Evolutionary conservation across 2,329 filamentous ascomycete genomes (phyloP).

Genomic region (Ascomycota sp.): DNA sequence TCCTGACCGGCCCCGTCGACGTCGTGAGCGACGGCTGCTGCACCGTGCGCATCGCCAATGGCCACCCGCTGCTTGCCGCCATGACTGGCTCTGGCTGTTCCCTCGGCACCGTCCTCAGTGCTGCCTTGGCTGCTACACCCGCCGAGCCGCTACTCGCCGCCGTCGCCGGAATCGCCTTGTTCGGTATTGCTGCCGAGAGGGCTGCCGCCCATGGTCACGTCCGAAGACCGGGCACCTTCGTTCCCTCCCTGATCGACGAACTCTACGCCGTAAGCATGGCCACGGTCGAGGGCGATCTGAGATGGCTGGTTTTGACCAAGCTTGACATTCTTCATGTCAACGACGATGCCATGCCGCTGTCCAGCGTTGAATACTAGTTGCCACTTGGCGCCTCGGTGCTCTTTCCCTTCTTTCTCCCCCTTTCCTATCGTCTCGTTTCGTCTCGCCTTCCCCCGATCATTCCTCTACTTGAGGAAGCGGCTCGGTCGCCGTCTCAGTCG

Average conservation of each 20-base stretch:
- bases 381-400: too few species aligned
- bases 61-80: conserved; percentile 46
- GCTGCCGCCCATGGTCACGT: conserved; percentile 46
- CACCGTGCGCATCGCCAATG: conserved; percentile 53
- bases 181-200: conserved; percentile 51
- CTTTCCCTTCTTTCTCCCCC: not conserved
- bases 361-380: too few species aligned
- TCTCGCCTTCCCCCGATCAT: not conserved
- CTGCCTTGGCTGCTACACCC: conserved; percentile 43
- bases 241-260: conserved; percentile 67
- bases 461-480: too few species aligned
- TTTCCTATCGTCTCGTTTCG: not conserved
- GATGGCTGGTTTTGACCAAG: conserved; percentile 32
- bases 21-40: conserved; percentile 54
- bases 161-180: conserved; percentile 54
- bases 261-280: conserved; percentile 28
- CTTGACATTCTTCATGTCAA: conserved; percentile 18
- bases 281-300: conserved; percentile 23
- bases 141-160: conserved; percentile 51
- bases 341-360: conserved; percentile 2
- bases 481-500: too few species aligned
- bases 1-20: conserved; percentile 68
- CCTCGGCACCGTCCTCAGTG: conserved; percentile 62
- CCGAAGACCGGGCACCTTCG: conserved; percentile 66
- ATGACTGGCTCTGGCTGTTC: conserved; percentile 74